These are phyloP conservation scores for Colletotrichum cuscutae DNA, from an alignment of 2,329 filamentous ascomycete genomes.

Conservation along the genomic window DNA sequence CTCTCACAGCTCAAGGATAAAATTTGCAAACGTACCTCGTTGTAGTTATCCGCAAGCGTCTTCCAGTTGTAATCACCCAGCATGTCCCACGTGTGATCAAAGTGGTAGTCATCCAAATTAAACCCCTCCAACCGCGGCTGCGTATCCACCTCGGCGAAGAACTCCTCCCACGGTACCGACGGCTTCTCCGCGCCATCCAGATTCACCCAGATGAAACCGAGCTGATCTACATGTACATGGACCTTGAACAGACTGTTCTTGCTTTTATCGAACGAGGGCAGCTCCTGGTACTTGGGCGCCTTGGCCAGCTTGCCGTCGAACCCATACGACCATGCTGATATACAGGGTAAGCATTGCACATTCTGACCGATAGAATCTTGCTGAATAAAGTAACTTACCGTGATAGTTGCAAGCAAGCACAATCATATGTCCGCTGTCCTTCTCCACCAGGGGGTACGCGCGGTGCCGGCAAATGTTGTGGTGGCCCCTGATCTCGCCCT, in stretches of 20 bases:
- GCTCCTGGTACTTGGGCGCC: constrained; percentile 52
- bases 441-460: constrained; percentile 35
- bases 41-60: constrained; percentile 57
- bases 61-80: constrained; percentile 52
- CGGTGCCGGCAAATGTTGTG: constrained; percentile 37
- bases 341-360: neutral
- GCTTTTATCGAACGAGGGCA: constrained; percentile 51
- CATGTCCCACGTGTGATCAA: constrained; percentile 45
- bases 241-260: constrained; percentile 53
- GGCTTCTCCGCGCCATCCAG: constrained; percentile 49
- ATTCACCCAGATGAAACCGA: constrained; percentile 62
- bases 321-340: constrained; percentile 52
- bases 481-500: constrained; percentile 29
- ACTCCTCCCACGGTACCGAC: constrained; percentile 53
- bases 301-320: constrained; percentile 56
- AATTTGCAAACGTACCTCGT: constrained; percentile 41
- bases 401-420: neutral
- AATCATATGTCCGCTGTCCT: constrained; percentile 30
- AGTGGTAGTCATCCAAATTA: constrained; percentile 39
- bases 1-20: too few relatives aligned
- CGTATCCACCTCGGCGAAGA: constrained; percentile 43
- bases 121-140: constrained; percentile 36
- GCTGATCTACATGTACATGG: constrained; percentile 54
- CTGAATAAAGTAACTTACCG: constrained; percentile 35
- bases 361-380: neutral